phyloP scores from a whole-genome alignment of 2,329 filamentous ascomycete genomes.

The Penicillium sp. region DNA sequence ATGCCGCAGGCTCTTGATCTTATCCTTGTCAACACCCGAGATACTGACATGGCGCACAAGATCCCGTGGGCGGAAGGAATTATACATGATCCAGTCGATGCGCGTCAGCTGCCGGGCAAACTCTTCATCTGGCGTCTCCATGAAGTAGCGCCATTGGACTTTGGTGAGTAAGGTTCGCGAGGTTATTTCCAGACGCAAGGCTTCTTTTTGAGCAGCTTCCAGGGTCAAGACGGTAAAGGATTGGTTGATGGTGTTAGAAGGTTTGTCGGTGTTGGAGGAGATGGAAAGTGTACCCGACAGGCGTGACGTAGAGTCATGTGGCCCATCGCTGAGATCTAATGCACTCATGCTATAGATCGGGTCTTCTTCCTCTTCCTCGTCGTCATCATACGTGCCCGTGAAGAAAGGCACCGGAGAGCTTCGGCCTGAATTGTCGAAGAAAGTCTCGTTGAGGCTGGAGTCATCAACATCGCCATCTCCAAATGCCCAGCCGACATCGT shows the following conservation, averaged over 20 bases:
- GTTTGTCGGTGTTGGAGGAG: constrained; percentile 39
- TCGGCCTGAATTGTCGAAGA: constrained; percentile 41
- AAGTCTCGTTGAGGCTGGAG: constrained; percentile 42
- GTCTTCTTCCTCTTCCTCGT: constrained; percentile 36
- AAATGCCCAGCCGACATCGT: constrained; percentile 90
- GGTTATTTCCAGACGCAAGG: constrained; percentile 66
- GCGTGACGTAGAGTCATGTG: constrained; percentile 37
- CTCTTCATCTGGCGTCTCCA: constrained; percentile 79
- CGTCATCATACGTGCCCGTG: constrained; percentile 23
- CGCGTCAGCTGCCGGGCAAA: constrained; percentile 89
- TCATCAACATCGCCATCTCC: constrained; percentile 63
- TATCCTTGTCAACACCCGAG: constrained; percentile 48
- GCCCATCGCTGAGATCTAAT: constrained; percentile 40
- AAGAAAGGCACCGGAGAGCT: constrained; percentile 40
- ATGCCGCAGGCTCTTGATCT: constrained; percentile 73
- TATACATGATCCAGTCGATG: constrained; percentile 98
- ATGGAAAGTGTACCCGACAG: constrained; percentile 42
- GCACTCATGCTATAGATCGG: constrained; percentile 40
- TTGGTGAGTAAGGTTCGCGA: constrained; percentile 72
- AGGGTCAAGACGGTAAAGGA: constrained; percentile 42
- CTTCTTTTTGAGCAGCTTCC: constrained; percentile 78
- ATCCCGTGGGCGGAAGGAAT: constrained; percentile 87
- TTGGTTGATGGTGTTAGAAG: constrained; percentile 41
- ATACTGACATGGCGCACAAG: constrained; percentile 87
- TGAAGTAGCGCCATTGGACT: constrained; percentile 82